Base-by-base conservation (phyloP, 1,139 yeast genomes). In the Candida sanyaensis region DNA sequence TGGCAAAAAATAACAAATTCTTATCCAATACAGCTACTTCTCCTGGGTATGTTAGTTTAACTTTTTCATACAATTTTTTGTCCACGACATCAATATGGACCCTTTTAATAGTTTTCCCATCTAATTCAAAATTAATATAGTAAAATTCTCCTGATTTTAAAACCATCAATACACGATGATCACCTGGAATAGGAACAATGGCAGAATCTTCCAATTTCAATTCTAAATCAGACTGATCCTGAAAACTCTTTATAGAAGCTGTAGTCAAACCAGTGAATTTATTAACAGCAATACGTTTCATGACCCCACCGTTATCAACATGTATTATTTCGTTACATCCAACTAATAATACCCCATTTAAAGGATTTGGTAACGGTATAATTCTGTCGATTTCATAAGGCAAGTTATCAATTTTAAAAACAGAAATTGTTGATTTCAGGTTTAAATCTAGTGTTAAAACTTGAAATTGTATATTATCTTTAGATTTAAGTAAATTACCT, bases 251-350 rank as follows among this genome's bases (percentile, higher is more conserved):
- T 13, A 73, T 72, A 42, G 83, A 71, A 6, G 77, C 71, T 0
- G 92, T 80, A 37, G 75, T 73, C 29, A 73, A 68, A 1, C 74
- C 58, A 12, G 83, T 79, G 56, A 68, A 86, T 49, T 74, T 69
- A 61, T 88, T 89, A 5, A 86, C 82, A 1, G 87, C 84, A 1
- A 86, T 71, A 36, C 92, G 87, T 56, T 82, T 80, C 1, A 78
- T 65, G 26, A 86, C 80, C 8, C 97, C 97, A 2, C 95, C 84
- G 45, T 89, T 83, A 61, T 91, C 97, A 23, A 91, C 78, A 62
- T 89, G 95, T 13, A 90, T 69, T 12, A 92, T 58, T 55, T 87
- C 90, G 61, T 92, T 91, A 29, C 87, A 78, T 1, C 97, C 97
- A 7, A 88, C 49, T 21, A 91, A 64, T 12, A 91, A 68, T 40